Evolutionary conservation across 108 stramenopile species (phyloP).

Genomic region (Nitzschia putrida): DNA sequence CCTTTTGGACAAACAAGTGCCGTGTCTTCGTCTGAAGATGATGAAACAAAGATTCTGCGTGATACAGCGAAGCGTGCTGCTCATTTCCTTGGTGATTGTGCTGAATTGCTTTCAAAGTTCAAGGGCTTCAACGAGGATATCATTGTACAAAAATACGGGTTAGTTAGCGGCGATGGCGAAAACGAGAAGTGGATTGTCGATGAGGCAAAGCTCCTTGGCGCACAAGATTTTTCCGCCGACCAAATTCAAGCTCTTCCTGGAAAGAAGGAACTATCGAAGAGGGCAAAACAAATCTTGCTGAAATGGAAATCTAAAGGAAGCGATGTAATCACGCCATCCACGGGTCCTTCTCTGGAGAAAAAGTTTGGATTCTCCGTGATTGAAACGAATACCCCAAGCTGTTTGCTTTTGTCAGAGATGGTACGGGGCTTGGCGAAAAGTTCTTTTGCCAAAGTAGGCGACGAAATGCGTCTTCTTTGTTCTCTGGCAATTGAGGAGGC

Average conservation of each 20-base stretch:
- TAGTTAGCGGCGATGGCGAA: conserved; percentile 27
- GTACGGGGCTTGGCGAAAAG: conserved; percentile 51
- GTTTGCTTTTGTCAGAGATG: conserved; percentile 71
- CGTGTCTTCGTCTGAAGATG: conserved; percentile 9
- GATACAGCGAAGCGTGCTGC: conserved; percentile 58
- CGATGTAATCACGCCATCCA: not conserved
- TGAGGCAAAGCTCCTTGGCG: conserved; percentile 12
- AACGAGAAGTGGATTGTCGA: conserved; percentile 35
- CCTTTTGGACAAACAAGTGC: conserved; percentile 50
- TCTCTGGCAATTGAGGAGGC: conserved; percentile 37
- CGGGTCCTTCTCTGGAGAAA: conserved; percentile 9
- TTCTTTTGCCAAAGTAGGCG: conserved; percentile 13
- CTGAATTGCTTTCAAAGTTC: conserved; percentile 36
- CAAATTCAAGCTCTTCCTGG: conserved; percentile 49
- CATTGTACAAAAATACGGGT: conserved; percentile 51
- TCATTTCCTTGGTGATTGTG: conserved; percentile 45
- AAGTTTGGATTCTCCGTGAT: conserved; percentile 58
- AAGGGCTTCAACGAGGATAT: conserved; percentile 51
- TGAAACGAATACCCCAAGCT: conserved; percentile 56
- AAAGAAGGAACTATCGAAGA: conserved; percentile 64
- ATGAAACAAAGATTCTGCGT: conserved; percentile 32
- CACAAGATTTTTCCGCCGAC: conserved; percentile 28
- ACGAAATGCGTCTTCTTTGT: conserved; percentile 28
- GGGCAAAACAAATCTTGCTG: conserved; percentile 62
- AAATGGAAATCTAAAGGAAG: not conserved